phyloP scores from a whole-genome alignment of 768 basidiomycete species.

The Mycena polygramma region DNA sequence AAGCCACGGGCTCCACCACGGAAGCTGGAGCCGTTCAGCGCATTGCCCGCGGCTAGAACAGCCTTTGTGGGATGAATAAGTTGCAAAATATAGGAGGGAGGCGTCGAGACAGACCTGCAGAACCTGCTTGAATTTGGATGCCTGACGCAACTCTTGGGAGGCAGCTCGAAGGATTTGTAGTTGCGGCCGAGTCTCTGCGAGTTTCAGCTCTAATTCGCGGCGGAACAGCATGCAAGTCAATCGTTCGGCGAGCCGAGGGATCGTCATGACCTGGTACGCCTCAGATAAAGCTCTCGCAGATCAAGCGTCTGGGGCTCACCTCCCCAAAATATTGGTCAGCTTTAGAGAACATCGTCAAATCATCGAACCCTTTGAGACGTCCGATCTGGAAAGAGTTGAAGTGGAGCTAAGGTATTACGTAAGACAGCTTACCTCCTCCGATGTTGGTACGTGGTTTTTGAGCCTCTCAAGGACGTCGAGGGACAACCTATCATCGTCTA shows the following conservation, averaged over 20 bases:
- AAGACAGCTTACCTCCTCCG: constrained; percentile 73
- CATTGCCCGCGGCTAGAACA: constrained; percentile 84
- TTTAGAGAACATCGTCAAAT: constrained; percentile 80
- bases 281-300: neutral
- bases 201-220: constrained; percentile 82
- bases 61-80: constrained; percentile 55
- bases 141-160: constrained; percentile 74
- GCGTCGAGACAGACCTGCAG: constrained; percentile 63
- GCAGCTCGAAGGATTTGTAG: constrained; percentile 80
- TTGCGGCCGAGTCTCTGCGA: constrained; percentile 88
- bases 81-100: neutral
- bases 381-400: constrained; percentile 57
- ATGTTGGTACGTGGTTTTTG: constrained; percentile 80
- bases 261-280: constrained; percentile 72
- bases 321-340: constrained; percentile 88
- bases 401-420: neutral
- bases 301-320: constrained; percentile 55
- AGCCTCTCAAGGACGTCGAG: constrained; percentile 85
- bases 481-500: constrained; percentile 77
- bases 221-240: constrained; percentile 89
- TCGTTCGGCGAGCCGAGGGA: constrained; percentile 81
- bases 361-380: constrained; percentile 77
- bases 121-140: constrained; percentile 74
- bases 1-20: constrained; percentile 90
- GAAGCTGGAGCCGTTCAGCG: constrained; percentile 84